Percentiles rank a stretch among this genome's conserved stretches.
Evolutionary conservation across 805 yeast species (phyloP).

Genomic region (Ogataea neopini): DNA sequence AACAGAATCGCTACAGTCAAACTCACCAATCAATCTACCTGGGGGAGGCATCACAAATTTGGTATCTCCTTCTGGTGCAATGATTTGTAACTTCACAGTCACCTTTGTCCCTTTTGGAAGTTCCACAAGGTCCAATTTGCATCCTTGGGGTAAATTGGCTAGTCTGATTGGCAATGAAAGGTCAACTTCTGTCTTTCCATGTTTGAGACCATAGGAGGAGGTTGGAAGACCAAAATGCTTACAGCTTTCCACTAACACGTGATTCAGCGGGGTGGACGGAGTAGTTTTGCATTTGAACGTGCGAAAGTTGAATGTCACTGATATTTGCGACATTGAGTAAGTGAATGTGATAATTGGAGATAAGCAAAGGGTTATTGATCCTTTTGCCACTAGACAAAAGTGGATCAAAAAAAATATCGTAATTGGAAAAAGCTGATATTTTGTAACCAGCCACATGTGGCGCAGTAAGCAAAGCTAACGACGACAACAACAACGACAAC

Average conservation of each 20-base stretch:
- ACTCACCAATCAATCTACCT: slow-evolving; percentile 15
- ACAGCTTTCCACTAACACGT: slow-evolving; percentile 38
- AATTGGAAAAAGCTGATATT: not conserved
- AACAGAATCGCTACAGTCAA: slow-evolving; percentile 12
- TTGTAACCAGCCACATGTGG: not conserved
- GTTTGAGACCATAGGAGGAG: slow-evolving; percentile 18
- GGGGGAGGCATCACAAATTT: slow-evolving; percentile 17
- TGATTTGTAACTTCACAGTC: slow-evolving; percentile 27
- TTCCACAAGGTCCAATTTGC: slow-evolving; percentile 36
- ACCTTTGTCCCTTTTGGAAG: slow-evolving; percentile 14
- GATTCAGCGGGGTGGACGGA: slow-evolving; percentile 39
- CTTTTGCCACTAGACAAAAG: slow-evolving; percentile 4
- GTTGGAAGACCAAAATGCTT: slow-evolving; percentile 38
- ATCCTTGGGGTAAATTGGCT: slow-evolving; percentile 46
- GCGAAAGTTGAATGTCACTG: slow-evolving; percentile 37
- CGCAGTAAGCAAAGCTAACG: not conserved
- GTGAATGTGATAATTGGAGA: not conserved
- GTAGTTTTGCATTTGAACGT: slow-evolving; percentile 36
- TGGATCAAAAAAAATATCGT: not conserved
- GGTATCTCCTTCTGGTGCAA: slow-evolving; percentile 20
- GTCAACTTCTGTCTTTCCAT: slow-evolving; percentile 37
- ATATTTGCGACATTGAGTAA: slow-evolving; percentile 38
- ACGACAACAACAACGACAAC: slow-evolving; percentile 9
- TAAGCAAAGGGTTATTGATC: not conserved
- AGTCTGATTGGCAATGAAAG: slow-evolving; percentile 45